These are phyloP conservation scores for Starmerella cellae DNA, from an alignment of 805 yeast genomes.

Conservation along the genomic window DNA sequence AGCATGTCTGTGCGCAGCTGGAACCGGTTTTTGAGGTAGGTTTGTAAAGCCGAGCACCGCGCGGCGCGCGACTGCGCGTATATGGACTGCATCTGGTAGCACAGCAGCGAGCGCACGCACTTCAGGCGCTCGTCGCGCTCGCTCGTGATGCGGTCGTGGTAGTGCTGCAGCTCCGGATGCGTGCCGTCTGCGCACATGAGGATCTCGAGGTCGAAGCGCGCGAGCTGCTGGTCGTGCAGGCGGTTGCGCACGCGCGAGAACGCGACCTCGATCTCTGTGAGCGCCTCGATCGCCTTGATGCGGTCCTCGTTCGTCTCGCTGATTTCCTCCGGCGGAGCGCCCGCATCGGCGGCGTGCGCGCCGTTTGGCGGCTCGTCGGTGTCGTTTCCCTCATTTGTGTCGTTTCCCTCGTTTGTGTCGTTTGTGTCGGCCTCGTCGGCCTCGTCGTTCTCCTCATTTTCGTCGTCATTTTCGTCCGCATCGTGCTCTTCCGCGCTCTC, in stretches of 20 bases:
- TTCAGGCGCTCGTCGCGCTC: conserved; percentile 58
- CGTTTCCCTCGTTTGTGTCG: no score
- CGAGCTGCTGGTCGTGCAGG: conserved; percentile 70
- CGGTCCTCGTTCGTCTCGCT: conserved; percentile 34
- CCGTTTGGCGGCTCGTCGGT: conserved; percentile 8
- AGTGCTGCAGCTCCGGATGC: conserved; percentile 76
- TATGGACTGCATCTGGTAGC: conserved; percentile 62
- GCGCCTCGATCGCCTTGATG: conserved; percentile 52
- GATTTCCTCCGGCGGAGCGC: conserved; percentile 18
- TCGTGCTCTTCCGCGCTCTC: neutral
- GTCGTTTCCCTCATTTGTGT: conserved; percentile 4
- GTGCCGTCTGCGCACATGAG: conserved; percentile 77
- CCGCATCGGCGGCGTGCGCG: conserved; percentile 15
- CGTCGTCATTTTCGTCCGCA: neutral
- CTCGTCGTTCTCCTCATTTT: neutral
- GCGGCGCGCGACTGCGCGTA: conserved; percentile 68
- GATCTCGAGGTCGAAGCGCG: conserved; percentile 65
- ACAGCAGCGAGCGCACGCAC: conserved; percentile 37
- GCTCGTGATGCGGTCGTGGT: conserved; percentile 55
- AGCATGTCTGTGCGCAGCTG: conserved; percentile 56
- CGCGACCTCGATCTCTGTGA: conserved; percentile 68
- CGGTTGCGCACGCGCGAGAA: conserved; percentile 79
- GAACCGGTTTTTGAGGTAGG: conserved; percentile 51
- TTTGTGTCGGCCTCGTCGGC: neutral
- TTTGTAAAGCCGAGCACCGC: conserved; percentile 72